Evolutionary conservation across 495 filamentous ascomycete species (phyloP), one percentile per base, ranked within the genome.

Genomic region (Penicillium cinerascens): DNA sequence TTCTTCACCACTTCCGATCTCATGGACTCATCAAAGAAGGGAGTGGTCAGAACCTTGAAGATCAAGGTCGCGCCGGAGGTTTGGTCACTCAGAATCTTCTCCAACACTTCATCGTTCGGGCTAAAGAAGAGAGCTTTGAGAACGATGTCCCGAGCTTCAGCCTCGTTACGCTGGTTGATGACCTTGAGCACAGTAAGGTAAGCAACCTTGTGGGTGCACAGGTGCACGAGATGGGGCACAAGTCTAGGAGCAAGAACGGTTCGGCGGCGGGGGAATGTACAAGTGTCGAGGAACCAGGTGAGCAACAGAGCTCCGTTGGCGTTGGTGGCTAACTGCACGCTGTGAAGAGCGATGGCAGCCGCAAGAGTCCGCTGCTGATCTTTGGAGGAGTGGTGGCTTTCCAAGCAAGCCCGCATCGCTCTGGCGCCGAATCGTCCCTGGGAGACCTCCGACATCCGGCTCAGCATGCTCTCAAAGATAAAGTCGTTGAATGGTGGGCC

Each of bases 201-300:
- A 0, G 93, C 93, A 53, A 98, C 93, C 77, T 98, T 98, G 75
- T 98, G 93, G 0, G 93, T 97, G 77, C 93, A 97, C 6, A 98
- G 82, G 65, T 96, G 91, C 26, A 96, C 92, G n/a, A 98, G 76
- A 59, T 97, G 91, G 44, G 93, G 92, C 41, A 98, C 89, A 25
- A 98, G 85, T 61, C 91, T 81, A 27, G 93, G 93, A 25, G 93
- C 91, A 22, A 98, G 83, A 18, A 97, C 92, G 15, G 88, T 93
- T 49, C 95, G 88, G 50, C 93, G 87, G 54, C 86, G 84, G 48
- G 92, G 89, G 77, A 97, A 96, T 25, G 86, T 97, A 79, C 93
- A 98, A 3, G 95, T 98, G 66, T 98, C 93, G 44, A 98, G 78
- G 81, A 97, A 95, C 93, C 93, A 98, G 23, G 93, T 98, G 44